Base-by-base conservation (phyloP, 2,329 filamentous ascomycete genomes). In the Mycosphaerella arachidis region DNA sequence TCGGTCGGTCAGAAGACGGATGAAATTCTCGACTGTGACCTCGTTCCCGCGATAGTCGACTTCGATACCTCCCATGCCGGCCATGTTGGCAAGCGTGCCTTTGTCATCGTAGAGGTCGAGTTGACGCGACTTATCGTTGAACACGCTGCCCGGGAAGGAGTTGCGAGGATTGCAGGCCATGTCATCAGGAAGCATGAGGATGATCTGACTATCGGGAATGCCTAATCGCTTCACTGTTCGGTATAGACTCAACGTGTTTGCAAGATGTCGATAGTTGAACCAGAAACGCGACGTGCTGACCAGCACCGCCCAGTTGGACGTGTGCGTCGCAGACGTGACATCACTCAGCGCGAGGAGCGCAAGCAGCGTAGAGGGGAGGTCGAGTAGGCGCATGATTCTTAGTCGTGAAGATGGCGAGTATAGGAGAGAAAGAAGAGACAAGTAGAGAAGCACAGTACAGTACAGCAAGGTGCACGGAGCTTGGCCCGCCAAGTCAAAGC, bases 91-190 rank as follows among this genome's bases (percentile, higher is more conserved):
- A 46, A 58, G 56, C 35, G 61, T 62, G 16, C 63, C 61, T 53
- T 70, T 70, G 79, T 97, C 92, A 63, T 95, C 94, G 75, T 99
- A 99, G 5, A 99, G 82, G 72, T 99, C 94, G 53, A 99, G 88
- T 8, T 91, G 92, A 66, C 94, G 90, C 75, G 97, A 92, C 40
- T 94, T 92, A 73, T 99, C 97, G 78, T 94, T 97, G 83, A 97
- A 99, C 31, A 99, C 94, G 56, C 92, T 97, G 55, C 94, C 94
- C 0, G 94, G 92, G 75, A 99, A 99, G 53, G 92, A 92, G 75
- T 99, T 99, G 71, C 94, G 91, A 33, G 94, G 94, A 77, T 99
- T 99, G 82, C 94, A 99, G 43, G 94, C 94, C 91, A 99, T 97
- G 79, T 99, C 94, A 75, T 99, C 94, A 24, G 94, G 94, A n/a